Evolutionary conservation across 352 stramenopile species (phyloP), one percentile per base, ranked within the genome.

Genomic region (Pythium graminicola): DNA sequence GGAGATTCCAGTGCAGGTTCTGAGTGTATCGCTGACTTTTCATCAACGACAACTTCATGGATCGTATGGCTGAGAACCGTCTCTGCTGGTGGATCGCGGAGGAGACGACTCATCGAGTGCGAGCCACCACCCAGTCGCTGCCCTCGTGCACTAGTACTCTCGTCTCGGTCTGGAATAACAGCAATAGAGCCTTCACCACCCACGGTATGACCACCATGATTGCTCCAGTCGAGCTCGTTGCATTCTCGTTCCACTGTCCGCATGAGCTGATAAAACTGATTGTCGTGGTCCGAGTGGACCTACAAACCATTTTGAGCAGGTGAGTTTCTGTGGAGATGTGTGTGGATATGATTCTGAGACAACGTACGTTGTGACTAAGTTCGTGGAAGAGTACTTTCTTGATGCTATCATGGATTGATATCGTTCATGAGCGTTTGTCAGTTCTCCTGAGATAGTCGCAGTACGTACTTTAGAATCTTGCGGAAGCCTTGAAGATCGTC

Each of bases 361-460:
- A 16, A 10, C 55, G 3, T 70, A 95, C 89, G 57, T 97, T 98
- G 67, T 98, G 93, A 4, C 89, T 77, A 26, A 98, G 77, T 60
- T 98, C 93, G 69, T 98, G 93, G 45, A 84, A 98, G 1, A 98
- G 64, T 14, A 97, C 90, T 63, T 98, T 96, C 57, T 90, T 89
- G 65, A 97, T 94, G 43, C 71, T 95, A 43, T 72, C n/a, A n/a
- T n/a, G n/a, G n/a, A n/a, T n/a, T n/a, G n/a, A n/a, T n/a, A n/a
- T n/a, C n/a, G n/a, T n/a, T n/a, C n/a, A n/a, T n/a, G n/a, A n/a
- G n/a, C n/a, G n/a, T n/a, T n/a, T n/a, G n/a, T n/a, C n/a, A n/a
- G n/a, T n/a, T n/a, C n/a, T n/a, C n/a, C n/a, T n/a, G n/a, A n/a
- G n/a, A n/a, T n/a, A n/a, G 6, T 7, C 17, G 16, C 13, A 43